Percentiles rank a stretch among this genome's conserved stretches.
phyloP scores from a whole-genome alignment of 768 basidiomycete species.

The Asterophora parasitica region DNA sequence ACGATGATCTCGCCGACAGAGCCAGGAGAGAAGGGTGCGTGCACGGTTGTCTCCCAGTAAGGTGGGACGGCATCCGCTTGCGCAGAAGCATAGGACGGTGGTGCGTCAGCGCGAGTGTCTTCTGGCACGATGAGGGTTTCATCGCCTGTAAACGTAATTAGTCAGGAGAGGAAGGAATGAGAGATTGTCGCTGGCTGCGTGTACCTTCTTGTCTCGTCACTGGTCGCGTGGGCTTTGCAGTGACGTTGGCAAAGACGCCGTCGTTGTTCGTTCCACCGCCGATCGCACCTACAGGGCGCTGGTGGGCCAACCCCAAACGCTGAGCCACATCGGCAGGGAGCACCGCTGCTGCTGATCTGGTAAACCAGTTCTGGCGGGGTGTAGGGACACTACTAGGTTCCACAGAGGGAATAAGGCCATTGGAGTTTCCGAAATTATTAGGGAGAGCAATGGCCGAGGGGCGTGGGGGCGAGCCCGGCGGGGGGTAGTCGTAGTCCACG shows the following conservation, averaged over 20 bases:
- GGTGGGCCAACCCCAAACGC: constrained; percentile 39
- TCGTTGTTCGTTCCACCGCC: constrained; percentile 75
- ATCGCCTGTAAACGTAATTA: constrained; percentile 43
- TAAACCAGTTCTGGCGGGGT: constrained; percentile 47
- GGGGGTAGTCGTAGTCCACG: constrained; percentile 74
- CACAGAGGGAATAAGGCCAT: constrained; percentile 58
- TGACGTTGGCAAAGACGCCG: constrained; percentile 94
- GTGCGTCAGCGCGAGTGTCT: constrained; percentile 74
- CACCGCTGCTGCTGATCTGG: constrained; percentile 48
- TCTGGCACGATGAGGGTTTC: constrained; percentile 77
- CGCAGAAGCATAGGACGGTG: constrained; percentile 90
- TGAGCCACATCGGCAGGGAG: constrained; percentile 49
- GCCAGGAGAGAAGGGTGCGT: constrained; percentile 71
- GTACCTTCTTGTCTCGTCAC: constrained; percentile 56
- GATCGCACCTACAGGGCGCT: constrained; percentile 37
- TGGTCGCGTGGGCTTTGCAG: constrained; percentile 74
- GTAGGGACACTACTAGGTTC: constrained; percentile 26
- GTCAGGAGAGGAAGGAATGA: constrained; percentile 1
- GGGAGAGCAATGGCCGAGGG: constrained; percentile 62
- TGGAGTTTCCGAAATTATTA: constrained; percentile 70
- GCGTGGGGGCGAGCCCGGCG: constrained; percentile 76
- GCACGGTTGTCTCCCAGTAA: constrained; percentile 97
- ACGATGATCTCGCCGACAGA: constrained; percentile 78
- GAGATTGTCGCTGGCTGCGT: constrained; percentile 20
- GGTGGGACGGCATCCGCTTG: constrained; percentile 95